Evolutionary conservation across 768 basidiomycete genomes (phyloP).

Genomic region (Trametes cingulata): DNA sequence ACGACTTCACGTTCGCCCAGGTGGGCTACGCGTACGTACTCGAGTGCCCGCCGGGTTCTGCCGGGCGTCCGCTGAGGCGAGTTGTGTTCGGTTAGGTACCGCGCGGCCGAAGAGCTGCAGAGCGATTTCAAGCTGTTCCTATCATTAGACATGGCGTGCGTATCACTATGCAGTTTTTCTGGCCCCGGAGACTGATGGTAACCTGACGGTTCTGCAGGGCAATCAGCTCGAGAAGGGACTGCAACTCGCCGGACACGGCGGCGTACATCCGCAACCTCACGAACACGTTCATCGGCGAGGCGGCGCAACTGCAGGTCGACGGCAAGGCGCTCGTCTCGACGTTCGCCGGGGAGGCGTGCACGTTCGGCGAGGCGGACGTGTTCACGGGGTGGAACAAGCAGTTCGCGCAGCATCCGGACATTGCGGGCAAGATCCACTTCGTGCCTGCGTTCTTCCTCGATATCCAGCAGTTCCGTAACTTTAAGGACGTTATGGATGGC

Average conservation of each 20-base stretch:
- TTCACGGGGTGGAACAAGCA: constrained; percentile 48
- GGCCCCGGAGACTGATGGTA: neutral
- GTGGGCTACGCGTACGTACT: constrained; percentile 46
- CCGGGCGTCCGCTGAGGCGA: neutral
- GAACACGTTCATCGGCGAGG: constrained; percentile 47
- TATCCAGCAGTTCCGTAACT: constrained; percentile 43
- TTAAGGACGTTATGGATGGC: constrained; percentile 54
- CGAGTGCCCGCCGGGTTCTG: neutral
- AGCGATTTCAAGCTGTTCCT: constrained; percentile 61
- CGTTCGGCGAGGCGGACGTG: constrained; percentile 47
- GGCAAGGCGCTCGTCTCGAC: constrained; percentile 60
- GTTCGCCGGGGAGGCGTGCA: constrained; percentile 63
- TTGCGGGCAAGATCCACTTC: constrained; percentile 47
- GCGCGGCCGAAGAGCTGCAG: constrained; percentile 37
- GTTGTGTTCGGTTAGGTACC: constrained; percentile 22
- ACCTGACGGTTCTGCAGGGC: constrained; percentile 18
- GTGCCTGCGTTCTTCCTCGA: constrained; percentile 65
- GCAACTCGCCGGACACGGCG: constrained; percentile 36
- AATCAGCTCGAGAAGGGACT: constrained; percentile 43
- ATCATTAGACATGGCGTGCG: constrained; percentile 77
- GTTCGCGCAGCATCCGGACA: constrained; percentile 34
- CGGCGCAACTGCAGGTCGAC: constrained; percentile 55
- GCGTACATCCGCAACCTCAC: constrained; percentile 47
- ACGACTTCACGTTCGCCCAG: constrained; percentile 50
- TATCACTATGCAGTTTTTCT: constrained; percentile 18